Evolutionary conservation across 1,284 basidiomycete genomes (phyloP).

Genomic region (Trichosporon sp.): DNA sequence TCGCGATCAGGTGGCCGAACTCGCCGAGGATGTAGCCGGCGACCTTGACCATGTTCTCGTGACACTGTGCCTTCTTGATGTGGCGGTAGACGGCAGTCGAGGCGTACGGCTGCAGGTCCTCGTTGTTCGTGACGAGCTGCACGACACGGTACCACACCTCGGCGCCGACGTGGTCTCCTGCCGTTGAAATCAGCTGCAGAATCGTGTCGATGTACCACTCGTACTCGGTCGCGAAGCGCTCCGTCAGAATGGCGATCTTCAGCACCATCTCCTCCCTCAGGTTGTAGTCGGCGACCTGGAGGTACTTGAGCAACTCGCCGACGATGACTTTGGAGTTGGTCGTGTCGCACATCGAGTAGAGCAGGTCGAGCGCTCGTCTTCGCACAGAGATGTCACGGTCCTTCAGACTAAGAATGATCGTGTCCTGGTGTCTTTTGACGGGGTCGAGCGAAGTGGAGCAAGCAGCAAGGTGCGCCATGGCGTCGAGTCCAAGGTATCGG

Average conservation of each 20-base stretch:
- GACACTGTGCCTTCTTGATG: slow-evolving; percentile 81
- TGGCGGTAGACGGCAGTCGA: slow-evolving; percentile 92
- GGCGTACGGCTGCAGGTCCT: slow-evolving; percentile 93
- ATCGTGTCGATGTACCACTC: slow-evolving; percentile 80
- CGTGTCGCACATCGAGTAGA: slow-evolving; percentile 98
- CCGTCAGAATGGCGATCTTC: slow-evolving; percentile 96
- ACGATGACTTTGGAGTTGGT: slow-evolving; percentile 95
- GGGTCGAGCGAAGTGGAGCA: slow-evolving; percentile 85
- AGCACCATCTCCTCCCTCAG: slow-evolving; percentile 97
- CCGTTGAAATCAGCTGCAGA: slow-evolving; percentile 89
- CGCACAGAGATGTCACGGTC: slow-evolving; percentile 98
- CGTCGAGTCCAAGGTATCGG: slow-evolving; percentile 94
- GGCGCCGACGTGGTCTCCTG: slow-evolving; percentile 97
- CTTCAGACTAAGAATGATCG: slow-evolving; percentile 88
- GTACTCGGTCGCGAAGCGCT: slow-evolving; percentile 84
- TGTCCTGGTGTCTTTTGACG: slow-evolving; percentile 93
- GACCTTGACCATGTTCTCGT: slow-evolving; percentile 96
- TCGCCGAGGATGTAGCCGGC: slow-evolving; percentile 98
- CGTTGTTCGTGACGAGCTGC: slow-evolving; percentile 97
- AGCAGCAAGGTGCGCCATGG: slow-evolving; percentile 96
- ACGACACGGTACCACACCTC: slow-evolving; percentile 99
- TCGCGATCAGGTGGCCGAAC: slow-evolving; percentile 95
- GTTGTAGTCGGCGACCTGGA: slow-evolving; percentile 92
- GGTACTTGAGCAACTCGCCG: slow-evolving; percentile 87
- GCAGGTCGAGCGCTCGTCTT: slow-evolving; percentile 86